Percentiles rank a stretch among this genome's conserved stretches.
Conservation (phyloP, 2,329 filamentous ascomycete genomes). For the Verticillium longisporum region DNA sequence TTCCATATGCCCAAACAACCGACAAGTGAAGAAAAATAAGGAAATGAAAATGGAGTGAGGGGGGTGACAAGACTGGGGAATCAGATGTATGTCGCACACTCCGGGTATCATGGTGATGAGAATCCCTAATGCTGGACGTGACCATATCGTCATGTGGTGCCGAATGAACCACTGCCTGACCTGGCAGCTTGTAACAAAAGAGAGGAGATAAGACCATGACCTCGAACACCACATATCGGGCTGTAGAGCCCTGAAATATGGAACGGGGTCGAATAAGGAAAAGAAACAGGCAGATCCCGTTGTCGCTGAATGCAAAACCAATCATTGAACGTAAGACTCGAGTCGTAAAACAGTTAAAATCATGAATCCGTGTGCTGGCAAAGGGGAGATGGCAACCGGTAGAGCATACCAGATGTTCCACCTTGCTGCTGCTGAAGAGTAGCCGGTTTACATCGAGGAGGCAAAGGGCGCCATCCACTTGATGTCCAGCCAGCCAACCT, state of each 20-base stretch:
- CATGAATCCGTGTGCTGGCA: background rate
- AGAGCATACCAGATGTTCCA: slow-evolving; percentile 16
- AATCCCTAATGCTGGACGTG: slow-evolving; percentile 12
- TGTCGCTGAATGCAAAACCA: background rate
- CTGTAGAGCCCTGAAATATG: background rate
- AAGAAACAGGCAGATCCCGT: background rate
- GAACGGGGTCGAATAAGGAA: background rate
- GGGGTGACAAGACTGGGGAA: slow-evolving; percentile 11
- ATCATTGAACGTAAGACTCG: background rate
- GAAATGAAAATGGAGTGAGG: slow-evolving; percentile 6
- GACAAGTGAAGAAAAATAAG: slow-evolving; percentile 1
- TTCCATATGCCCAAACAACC: background rate
- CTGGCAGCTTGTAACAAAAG: background rate
- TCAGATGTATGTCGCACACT: slow-evolving; percentile 13
- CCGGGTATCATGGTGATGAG: slow-evolving; percentile 12
- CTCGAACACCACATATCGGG: background rate
- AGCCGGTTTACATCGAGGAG: slow-evolving; percentile 7
- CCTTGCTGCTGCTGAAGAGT: too few relatives aligned
- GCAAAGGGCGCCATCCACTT: slow-evolving; percentile 32
- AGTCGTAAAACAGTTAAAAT: background rate
- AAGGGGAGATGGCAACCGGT: background rate
- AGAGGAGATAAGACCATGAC: background rate
- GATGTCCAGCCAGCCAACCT: slow-evolving; percentile 72
- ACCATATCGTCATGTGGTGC: slow-evolving; percentile 4
- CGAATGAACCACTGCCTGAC: background rate